phyloP scores from a whole-genome alignment of 768 basidiomycete species.

The Serpula lacrymans region DNA sequence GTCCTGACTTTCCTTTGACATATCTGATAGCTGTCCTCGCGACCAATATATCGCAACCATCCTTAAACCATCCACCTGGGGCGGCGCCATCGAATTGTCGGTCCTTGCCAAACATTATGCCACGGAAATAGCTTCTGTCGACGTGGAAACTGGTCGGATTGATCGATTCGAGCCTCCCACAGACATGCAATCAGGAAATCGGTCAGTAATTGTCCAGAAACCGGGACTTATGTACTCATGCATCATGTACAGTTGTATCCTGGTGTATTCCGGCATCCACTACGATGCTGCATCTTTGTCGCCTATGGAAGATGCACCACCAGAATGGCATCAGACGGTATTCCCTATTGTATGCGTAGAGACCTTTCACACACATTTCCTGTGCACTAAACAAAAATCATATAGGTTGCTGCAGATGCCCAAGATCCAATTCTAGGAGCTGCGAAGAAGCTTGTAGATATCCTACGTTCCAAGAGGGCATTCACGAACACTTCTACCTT shows the following conservation, averaged over 20 bases:
- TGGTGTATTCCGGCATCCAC: conserved; percentile 96
- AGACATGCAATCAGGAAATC: conserved; percentile 31
- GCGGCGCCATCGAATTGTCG: conserved; percentile 91
- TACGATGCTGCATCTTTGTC: conserved; percentile 90
- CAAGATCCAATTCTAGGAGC: conserved; percentile 58
- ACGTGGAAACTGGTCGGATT: conserved; percentile 88
- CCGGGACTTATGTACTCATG: neutral
- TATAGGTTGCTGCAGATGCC: conserved; percentile 29
- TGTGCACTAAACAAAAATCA: too few species aligned
- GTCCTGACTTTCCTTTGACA: conserved; percentile 11
- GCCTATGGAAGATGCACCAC: conserved; percentile 69
- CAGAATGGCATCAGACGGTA: conserved; percentile 87
- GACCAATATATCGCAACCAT: conserved; percentile 81
- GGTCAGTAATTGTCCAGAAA: conserved; percentile 10
- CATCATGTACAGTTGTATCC: conserved; percentile 48
- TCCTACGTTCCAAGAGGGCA: conserved; percentile 72
- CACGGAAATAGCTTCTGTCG: conserved; percentile 86
- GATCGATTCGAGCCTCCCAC: conserved; percentile 71
- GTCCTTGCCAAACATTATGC: conserved; percentile 79
- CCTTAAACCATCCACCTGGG: conserved; percentile 79
- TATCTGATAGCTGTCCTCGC: conserved; percentile 52
- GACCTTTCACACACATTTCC: neutral
- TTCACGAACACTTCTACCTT: conserved; percentile 93
- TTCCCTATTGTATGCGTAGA: conserved; percentile 55
- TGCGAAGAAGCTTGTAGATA: conserved; percentile 66